A percentile compares a stretch with the other conserved stretches of the same genome.
Conservation (phyloP, 2,329 filamentous ascomycete genomes). For the Didymella glomerata region DNA sequence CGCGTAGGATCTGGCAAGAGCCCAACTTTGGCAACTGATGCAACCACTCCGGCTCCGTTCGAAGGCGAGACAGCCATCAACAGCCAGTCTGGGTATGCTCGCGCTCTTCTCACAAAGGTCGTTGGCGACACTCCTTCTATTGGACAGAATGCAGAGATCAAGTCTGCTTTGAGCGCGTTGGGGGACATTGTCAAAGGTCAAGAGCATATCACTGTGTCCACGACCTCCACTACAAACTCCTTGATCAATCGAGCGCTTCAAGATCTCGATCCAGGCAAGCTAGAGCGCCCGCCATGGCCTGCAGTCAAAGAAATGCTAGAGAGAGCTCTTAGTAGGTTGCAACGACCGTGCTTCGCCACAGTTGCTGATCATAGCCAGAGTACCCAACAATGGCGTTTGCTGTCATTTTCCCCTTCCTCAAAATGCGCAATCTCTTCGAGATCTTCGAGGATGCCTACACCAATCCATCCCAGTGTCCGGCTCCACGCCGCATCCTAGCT, state of each 20-base stretch:
- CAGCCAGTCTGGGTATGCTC: slow-evolving; percentile 59
- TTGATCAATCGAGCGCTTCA: slow-evolving; percentile 38
- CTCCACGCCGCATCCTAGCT: slow-evolving; percentile 39
- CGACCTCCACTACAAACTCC: slow-evolving; percentile 18
- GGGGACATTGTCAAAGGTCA: slow-evolving; percentile 45
- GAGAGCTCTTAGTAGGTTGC: slow-evolving; percentile 4
- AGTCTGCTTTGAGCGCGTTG: slow-evolving; percentile 44
- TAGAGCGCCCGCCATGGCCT: slow-evolving; percentile 46
- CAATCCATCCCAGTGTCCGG: slow-evolving; percentile 28
- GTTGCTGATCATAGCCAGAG: slow-evolving; percentile 25
- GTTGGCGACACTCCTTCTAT: slow-evolving; percentile 48
- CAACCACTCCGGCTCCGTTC: slow-evolving; percentile 48
- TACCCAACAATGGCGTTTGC: slow-evolving; percentile 46
- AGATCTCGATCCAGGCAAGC: slow-evolving; percentile 36
- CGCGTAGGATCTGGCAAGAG: slow-evolving; percentile 24
- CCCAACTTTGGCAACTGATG: slow-evolving; percentile 34
- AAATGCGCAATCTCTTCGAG: slow-evolving; percentile 37
- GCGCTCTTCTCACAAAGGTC: slow-evolving; percentile 54
- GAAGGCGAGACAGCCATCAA: slow-evolving; percentile 61
- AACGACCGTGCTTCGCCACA: not conserved
- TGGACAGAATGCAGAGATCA: slow-evolving; percentile 46
- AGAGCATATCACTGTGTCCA: slow-evolving; percentile 28
- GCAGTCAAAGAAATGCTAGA: slow-evolving; percentile 31
- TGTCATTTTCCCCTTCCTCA: slow-evolving; percentile 44
- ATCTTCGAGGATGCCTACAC: slow-evolving; percentile 40